Percentiles rank a stretch among this genome's conserved stretches.
phyloP scores from a whole-genome alignment of 495 filamentous ascomycete species.

The Pseudoneurospora amorphoporcata region DNA sequence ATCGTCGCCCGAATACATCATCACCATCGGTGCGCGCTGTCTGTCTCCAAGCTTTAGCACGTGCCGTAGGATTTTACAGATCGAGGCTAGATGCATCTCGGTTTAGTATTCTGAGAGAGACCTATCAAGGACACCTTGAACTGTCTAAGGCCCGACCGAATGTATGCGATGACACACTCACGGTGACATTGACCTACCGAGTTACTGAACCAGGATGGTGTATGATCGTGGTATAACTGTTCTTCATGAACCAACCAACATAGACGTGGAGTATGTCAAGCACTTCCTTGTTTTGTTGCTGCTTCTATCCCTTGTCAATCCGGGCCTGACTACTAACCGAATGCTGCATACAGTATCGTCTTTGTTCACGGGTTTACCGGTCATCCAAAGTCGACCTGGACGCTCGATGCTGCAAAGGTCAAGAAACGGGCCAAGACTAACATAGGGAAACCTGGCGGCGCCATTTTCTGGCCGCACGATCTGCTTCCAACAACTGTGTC shows the following conservation, averaged over 20 bases:
- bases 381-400: background rate
- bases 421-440: background rate
- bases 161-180: too few relatives aligned
- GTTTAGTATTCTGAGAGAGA: too few relatives aligned
- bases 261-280: background rate
- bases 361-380: background rate
- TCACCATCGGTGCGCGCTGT: background rate
- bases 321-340: background rate
- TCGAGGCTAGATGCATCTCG: too few relatives aligned
- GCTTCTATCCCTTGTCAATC: background rate
- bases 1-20: background rate
- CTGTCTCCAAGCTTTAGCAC: background rate
- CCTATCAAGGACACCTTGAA: too few relatives aligned
- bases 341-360: background rate
- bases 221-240: background rate
- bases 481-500: slow-evolving; percentile 13
- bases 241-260: background rate
- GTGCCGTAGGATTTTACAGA: background rate
- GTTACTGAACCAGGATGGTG: background rate
- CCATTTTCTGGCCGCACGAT: slow-evolving; percentile 12
- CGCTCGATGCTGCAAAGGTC: background rate
- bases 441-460: background rate
- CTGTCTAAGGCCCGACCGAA: too few relatives aligned
- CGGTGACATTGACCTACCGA: background rate
- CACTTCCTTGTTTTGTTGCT: background rate